A percentile compares a stretch with the other conserved stretches of the same genome.
Conservation (phyloP, 441 rosid species). For the Euphorbia celastroides region DNA sequence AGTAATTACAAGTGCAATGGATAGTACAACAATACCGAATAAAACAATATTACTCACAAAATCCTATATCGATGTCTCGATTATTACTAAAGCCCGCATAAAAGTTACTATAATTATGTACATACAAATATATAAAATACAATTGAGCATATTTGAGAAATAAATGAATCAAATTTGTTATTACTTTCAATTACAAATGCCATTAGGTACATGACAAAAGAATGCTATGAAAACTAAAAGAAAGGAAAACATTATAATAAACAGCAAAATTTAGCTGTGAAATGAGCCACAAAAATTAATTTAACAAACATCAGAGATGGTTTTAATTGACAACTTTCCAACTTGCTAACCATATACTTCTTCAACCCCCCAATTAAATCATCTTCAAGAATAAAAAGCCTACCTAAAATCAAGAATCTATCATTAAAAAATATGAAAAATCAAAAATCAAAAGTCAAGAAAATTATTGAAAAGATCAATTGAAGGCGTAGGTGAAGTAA, state of each 20-base stretch:
- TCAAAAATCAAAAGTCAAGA: conserved; percentile 38
- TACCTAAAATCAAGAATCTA: neutral
- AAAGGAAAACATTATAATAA: neutral
- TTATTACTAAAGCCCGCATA: neutral
- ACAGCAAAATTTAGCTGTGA: conserved; percentile 10
- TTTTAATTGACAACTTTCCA: conserved; percentile 24
- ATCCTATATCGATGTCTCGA: no score
- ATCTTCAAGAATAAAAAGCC: neutral
- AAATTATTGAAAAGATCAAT: conserved; percentile 51
- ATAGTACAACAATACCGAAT: no score
- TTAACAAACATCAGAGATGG: conserved; percentile 12
- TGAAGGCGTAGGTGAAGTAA: conserved; percentile 40
- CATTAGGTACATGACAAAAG: conserved; percentile 20
- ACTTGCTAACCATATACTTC: conserved; percentile 21
- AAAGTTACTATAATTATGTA: neutral
- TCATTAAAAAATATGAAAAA: neutral
- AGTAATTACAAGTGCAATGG: no score
- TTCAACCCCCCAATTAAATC: neutral
- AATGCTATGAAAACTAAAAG: neutral
- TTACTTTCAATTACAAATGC: conserved; percentile 11
- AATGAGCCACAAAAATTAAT: conserved; percentile 24
- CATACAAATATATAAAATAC: no score
- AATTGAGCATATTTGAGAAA: no score
- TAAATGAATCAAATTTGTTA: neutral
- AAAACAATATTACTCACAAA: no score